These are phyloP conservation scores for Russula dissimulans DNA, from an alignment of 768 basidiomycete genomes.

Conservation along the genomic window DNA sequence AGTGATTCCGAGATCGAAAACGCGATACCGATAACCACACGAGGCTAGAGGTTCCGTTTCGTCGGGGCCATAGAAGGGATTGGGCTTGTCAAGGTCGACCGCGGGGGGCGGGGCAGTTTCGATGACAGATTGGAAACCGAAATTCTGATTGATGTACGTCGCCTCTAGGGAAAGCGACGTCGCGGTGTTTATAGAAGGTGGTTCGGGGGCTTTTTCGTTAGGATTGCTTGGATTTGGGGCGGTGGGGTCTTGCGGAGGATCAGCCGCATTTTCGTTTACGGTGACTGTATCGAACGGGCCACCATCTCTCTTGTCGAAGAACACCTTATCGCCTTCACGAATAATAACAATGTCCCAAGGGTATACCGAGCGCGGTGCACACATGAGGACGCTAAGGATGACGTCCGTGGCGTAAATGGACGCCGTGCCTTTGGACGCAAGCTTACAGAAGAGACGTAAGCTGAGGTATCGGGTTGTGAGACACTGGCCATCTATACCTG, in stretches of 20 bases:
- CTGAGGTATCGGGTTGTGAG: conserved; percentile 3
- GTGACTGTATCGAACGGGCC: conserved; percentile 96
- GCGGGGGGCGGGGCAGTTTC: conserved; percentile 55
- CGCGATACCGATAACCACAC: conserved; percentile 92
- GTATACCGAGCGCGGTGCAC: conserved; percentile 88
- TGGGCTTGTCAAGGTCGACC: conserved; percentile 73
- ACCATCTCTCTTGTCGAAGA: conserved; percentile 95
- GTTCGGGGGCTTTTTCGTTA: conserved; percentile 59
- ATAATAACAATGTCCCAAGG: conserved; percentile 98
- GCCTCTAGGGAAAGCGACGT: conserved; percentile 93
- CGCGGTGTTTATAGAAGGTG: conserved; percentile 87
- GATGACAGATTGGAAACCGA: conserved; percentile 88
- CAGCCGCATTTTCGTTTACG: conserved; percentile 96
- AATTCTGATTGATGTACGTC: conserved; percentile 98
- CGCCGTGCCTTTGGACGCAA: conserved; percentile 72
- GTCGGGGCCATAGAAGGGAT: conserved; percentile 91
- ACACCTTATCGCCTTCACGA: conserved; percentile 86
- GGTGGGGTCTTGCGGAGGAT: conserved; percentile 79
- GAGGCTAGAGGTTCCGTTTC: conserved; percentile 94
- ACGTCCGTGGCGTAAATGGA: conserved; percentile 91
- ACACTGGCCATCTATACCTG: conserved; percentile 40
- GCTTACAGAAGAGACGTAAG: conserved; percentile 33
- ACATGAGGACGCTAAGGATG: conserved; percentile 94
- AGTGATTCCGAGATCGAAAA: conserved; percentile 84
- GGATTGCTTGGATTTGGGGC: conserved; percentile 75